phyloP scores from a whole-genome alignment of 2,329 filamentous ascomycete genomes.

The Raffaelea albimanens region DNA sequence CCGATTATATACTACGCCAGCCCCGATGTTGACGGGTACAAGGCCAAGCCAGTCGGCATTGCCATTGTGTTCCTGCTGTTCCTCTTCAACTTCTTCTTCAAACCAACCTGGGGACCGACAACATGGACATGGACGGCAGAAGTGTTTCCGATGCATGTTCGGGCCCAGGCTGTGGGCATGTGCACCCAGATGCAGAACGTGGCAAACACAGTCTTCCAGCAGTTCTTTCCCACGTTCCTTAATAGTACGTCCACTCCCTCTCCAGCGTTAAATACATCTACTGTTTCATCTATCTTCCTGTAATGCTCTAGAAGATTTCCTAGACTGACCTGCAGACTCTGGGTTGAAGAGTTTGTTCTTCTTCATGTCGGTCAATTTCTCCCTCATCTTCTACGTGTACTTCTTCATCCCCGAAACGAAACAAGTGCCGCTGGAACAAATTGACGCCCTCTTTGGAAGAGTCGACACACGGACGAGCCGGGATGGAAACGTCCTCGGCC shows the following conservation, averaged over 20 bases:
- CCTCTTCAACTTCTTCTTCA: slow-evolving; percentile 55
- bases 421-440: slow-evolving; percentile 41
- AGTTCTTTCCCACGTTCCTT: slow-evolving; percentile 59
- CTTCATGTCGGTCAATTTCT: slow-evolving; percentile 32
- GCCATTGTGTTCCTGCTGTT: slow-evolving; percentile 56
- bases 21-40: slow-evolving; percentile 33
- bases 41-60: slow-evolving; percentile 49
- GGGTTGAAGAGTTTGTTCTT: slow-evolving; percentile 32
- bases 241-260: slow-evolving; percentile 26
- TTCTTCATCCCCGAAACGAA: slow-evolving; percentile 39
- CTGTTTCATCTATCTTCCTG: no score
- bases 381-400: slow-evolving; percentile 34
- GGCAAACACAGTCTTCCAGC: slow-evolving; percentile 54
- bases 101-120: slow-evolving; percentile 57
- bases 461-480: slow-evolving; percentile 40
- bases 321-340: slow-evolving; percentile 4
- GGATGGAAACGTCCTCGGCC: slow-evolving; percentile 35
- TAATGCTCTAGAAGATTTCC: no score
- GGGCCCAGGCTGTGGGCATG: slow-evolving; percentile 61
- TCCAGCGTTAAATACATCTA: no score
- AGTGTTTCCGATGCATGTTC: slow-evolving; percentile 61
- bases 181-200: slow-evolving; percentile 48
- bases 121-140: slow-evolving; percentile 61
- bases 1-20: slow-evolving; percentile 38
- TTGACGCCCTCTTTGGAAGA: slow-evolving; percentile 46